Base-by-base conservation (phyloP, 768 basidiomycete species). In the Lactarius akahatsu region DNA sequence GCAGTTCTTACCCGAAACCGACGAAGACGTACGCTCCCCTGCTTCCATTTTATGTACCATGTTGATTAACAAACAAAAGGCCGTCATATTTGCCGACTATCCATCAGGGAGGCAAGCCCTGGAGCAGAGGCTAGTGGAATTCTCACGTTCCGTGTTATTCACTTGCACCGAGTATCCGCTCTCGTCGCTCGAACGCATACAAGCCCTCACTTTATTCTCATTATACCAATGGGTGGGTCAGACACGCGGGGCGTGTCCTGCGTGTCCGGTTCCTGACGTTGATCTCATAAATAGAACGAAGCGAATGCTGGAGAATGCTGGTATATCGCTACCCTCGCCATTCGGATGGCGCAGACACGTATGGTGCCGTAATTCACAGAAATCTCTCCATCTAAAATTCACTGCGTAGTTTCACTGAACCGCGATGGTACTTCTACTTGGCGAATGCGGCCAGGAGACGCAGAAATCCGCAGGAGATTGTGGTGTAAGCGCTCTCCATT, bases 291-390 rank as follows among this genome's bases (percentile, higher is more conserved):
- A 5, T 30, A 71, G 70, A 71, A 71, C 20, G 68, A 64, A 9
- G 62, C 54, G 1, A 61, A 62, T 38, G 57, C 68, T 9, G 62
- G 61, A 10, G 69, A 71, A 58, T 59, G 68, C 41, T 69, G 62
- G 58, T 70, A 70, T 45, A 68, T 66, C 28, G 45, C 62, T 16
- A 63, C 61, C 41, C 58, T 69, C 15, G 72, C 72, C 8, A 71
- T 72, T 57, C 72, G 72, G 18, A 71, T 69, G 67, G 72, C 72
- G 9, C 72, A 73, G 57, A 69, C 68, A 32, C 62, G 72, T 73
- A 67, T 28, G 69, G 32, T 23, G 38, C 23, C 34, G 18, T 67
- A 23, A 65, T 45, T 26, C 20, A 4, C 11, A 43, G 26, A 34
- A 9, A 11, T 8, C 5, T 20, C n/a, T 43, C 43, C 43, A 3